These are phyloP conservation scores for Taiwanofungus camphoratus DNA, from an alignment of 1,284 basidiomycete species.

Conservation along the genomic window DNA sequence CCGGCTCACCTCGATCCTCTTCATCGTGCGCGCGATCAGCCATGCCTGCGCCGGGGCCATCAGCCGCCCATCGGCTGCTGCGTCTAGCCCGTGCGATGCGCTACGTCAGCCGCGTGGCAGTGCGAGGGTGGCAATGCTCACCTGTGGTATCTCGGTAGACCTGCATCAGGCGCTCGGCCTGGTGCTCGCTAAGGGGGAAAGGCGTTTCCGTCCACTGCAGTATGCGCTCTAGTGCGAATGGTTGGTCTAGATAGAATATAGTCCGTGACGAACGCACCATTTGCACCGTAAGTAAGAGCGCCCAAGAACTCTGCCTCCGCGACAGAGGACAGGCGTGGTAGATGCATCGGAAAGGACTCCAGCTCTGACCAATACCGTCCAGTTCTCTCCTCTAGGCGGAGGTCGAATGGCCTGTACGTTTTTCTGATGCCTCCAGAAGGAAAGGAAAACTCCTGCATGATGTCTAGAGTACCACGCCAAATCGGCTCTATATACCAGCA, in stretches of 20 bases:
- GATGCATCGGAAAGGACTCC: conserved; percentile 21
- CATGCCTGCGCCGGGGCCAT: conserved; percentile 10
- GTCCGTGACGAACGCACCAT: conserved; percentile 12
- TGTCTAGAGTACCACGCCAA: too few species aligned
- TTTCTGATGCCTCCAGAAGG: too few species aligned
- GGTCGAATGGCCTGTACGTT: neutral
- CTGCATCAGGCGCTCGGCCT: conserved; percentile 12
- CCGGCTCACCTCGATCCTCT: conserved; percentile 12
- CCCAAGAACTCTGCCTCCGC: conserved; percentile 19
- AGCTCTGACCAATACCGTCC: conserved; percentile 18
- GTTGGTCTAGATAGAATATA: neutral
- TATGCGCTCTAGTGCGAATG: conserved; percentile 4
- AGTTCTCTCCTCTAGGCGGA: conserved; percentile 7
- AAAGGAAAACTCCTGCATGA: neutral
- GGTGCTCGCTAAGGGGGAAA: conserved; percentile 14
- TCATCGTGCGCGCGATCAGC: conserved; percentile 17
- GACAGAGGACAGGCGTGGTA: conserved; percentile 12
- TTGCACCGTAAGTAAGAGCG: conserved; percentile 19
- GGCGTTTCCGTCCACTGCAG: conserved; percentile 11
- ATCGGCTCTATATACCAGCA: neutral
- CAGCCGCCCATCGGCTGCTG: conserved; percentile 1
- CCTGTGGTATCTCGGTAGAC: conserved; percentile 15
- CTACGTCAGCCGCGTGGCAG: neutral
- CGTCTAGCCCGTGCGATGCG: neutral
- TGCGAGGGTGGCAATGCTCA: neutral